Conservation (phyloP, 345 rosid species). For the Turritis glabra region DNA sequence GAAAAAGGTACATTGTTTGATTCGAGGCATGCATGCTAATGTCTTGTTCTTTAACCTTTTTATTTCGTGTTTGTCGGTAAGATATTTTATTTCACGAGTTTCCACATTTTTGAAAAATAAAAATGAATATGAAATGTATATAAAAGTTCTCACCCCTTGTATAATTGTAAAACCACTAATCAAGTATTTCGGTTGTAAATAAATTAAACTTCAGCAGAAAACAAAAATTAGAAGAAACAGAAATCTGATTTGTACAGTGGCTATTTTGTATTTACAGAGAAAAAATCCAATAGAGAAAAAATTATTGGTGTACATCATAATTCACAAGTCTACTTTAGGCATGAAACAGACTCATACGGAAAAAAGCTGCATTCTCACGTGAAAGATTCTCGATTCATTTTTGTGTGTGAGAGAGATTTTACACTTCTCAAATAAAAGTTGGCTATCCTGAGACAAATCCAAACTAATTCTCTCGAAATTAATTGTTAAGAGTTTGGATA, state of each 20-base stretch:
- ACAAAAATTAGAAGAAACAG: neutral
- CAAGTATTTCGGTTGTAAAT: neutral
- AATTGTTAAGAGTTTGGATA: neutral
- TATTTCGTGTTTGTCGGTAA: slow-evolving; percentile 16
- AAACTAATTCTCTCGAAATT: neutral
- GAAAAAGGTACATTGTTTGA: slow-evolving; percentile 3
- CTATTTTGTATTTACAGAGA: neutral
- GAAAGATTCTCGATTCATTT: slow-evolving; percentile 16
- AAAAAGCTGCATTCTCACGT: slow-evolving; percentile 27
- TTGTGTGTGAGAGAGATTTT: neutral
- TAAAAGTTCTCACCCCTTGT: neutral
- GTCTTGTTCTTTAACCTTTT: slow-evolving; percentile 18
- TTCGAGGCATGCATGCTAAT: slow-evolving; percentile 20
- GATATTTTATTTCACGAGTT: slow-evolving; percentile 30
- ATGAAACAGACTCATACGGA: slow-evolving; percentile 1
- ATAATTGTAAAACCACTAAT: neutral
- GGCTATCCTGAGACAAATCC: neutral
- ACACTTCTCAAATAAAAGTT: neutral
- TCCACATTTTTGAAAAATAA: slow-evolving; percentile 2
- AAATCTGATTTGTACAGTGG: slow-evolving; percentile 1
- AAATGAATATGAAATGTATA: neutral
- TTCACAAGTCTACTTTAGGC: neutral
- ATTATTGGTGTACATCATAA: neutral
- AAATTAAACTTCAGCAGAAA: neutral
- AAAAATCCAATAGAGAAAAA: neutral